Conservation (phyloP, 2,329 filamentous ascomycete genomes). For the Fusarium pseudonygamai region DNA sequence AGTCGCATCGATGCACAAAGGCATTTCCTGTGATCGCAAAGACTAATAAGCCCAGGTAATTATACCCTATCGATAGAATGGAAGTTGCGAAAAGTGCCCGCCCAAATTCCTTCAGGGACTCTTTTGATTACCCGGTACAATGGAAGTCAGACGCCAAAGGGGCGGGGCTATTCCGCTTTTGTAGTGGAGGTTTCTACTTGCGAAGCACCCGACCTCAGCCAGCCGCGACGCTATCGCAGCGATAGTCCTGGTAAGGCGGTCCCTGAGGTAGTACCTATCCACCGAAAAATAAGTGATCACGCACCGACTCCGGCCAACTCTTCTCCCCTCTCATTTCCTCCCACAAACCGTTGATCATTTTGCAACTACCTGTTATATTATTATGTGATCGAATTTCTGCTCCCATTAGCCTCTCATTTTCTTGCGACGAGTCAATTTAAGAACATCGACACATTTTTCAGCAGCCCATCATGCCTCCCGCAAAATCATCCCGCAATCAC, state of each 20-base stretch:
- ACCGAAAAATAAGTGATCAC: conserved; percentile 35
- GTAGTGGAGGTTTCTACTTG: background rate
- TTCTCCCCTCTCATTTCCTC: conserved; percentile 32
- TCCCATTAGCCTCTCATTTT: conserved; percentile 1
- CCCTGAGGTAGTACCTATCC: background rate
- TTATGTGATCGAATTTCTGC: conserved; percentile 35
- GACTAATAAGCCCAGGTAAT: background rate
- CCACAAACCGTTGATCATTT: conserved; percentile 15
- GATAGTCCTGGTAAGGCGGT: background rate
- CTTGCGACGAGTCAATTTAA: background rate
- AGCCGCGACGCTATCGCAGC: background rate
- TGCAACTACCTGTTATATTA: conserved; percentile 24
- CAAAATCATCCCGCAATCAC: conserved; percentile 57
- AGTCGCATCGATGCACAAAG: background rate
- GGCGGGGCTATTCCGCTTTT: background rate
- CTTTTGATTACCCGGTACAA: background rate
- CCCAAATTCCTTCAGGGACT: background rate
- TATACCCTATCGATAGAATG: background rate
- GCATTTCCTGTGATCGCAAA: background rate
- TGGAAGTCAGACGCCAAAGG: background rate
- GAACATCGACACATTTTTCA: background rate
- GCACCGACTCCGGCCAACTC: conserved; percentile 38
- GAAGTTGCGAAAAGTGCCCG: background rate
- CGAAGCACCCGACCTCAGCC: background rate
- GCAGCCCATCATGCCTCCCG: conserved; percentile 53